Percentiles rank a stretch among this genome's conserved stretches.
These are phyloP conservation scores for Rosa hybrid DNA, from an alignment of 331 rosid genomes.

Conservation along the genomic window DNA sequence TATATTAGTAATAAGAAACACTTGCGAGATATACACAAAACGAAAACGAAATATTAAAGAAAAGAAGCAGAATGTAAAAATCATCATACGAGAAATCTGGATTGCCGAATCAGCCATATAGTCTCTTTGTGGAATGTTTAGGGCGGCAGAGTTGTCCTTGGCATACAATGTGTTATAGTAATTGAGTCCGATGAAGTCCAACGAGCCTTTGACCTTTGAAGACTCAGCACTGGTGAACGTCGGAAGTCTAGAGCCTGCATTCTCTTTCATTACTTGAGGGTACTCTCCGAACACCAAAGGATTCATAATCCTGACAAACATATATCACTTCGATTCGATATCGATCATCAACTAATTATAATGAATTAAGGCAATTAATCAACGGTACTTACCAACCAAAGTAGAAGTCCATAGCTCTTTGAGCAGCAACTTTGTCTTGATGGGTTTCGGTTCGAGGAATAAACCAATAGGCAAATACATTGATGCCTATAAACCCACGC, in stretches of 20 bases:
- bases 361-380: neutral
- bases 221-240: slow-evolving; percentile 35
- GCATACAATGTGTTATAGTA: slow-evolving; percentile 29
- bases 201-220: slow-evolving; percentile 53
- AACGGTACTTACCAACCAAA: slow-evolving; percentile 48
- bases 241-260: slow-evolving; percentile 54
- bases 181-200: slow-evolving; percentile 62
- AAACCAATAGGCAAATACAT: slow-evolving; percentile 25
- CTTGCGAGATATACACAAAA: too few species aligned
- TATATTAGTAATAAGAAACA: neutral
- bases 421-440: slow-evolving; percentile 47
- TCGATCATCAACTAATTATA: neutral
- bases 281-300: slow-evolving; percentile 69
- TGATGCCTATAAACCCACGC: slow-evolving; percentile 53
- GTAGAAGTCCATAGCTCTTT: slow-evolving; percentile 47
- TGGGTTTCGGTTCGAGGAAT: slow-evolving; percentile 45
- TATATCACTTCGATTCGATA: neutral
- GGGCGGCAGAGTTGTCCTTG: slow-evolving; percentile 41
- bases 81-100: slow-evolving; percentile 24
- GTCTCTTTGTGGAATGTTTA: slow-evolving; percentile 42
- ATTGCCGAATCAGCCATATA: slow-evolving; percentile 27
- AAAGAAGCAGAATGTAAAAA: neutral
- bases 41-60: neutral
- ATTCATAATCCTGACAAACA: slow-evolving; percentile 47
- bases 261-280: slow-evolving; percentile 58